phyloP scores from a whole-genome alignment of 768 basidiomycete genomes.

The Pleurotus citrinopileatus region DNA sequence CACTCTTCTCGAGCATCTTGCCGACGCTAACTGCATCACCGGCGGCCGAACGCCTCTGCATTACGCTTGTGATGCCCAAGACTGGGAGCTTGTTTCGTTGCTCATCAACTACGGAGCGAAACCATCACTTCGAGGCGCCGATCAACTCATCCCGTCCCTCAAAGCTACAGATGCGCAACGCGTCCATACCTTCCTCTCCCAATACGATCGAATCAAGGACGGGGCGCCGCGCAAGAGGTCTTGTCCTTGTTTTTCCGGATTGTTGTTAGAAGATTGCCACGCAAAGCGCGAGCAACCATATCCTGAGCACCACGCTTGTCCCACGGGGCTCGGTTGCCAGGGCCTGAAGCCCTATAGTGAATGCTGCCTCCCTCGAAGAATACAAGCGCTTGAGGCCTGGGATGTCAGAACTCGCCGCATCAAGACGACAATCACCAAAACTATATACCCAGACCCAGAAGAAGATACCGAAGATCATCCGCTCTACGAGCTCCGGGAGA shows the following conservation, averaged over 20 bases:
- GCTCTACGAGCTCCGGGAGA: neutral
- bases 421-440: neutral
- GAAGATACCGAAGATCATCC: slow-evolving; percentile 2
- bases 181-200: neutral
- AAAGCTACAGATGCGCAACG: slow-evolving; percentile 8
- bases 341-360: slow-evolving; percentile 16
- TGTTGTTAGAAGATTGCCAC: slow-evolving; percentile 19
- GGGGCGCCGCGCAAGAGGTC: slow-evolving; percentile 15
- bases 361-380: slow-evolving; percentile 17
- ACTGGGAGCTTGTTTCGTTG: slow-evolving; percentile 19
- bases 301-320: slow-evolving; percentile 20
- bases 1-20: slow-evolving; percentile 18
- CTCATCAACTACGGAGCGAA: slow-evolving; percentile 19
- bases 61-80: slow-evolving; percentile 13
- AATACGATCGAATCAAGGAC: slow-evolving; percentile 5
- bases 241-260: slow-evolving; percentile 25
- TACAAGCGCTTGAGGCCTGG: slow-evolving; percentile 16
- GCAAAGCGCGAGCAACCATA: slow-evolving; percentile 9
- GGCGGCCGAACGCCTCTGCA: slow-evolving; percentile 13
- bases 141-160: slow-evolving; percentile 5
- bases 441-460: slow-evolving; percentile 7
- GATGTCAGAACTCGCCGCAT: slow-evolving; percentile 13
- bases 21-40: slow-evolving; percentile 14
- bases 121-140: slow-evolving; percentile 4
- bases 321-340: slow-evolving; percentile 14